A percentile compares a stretch with the other conserved stretches of the same genome.
Evolutionary conservation across 2,329 filamentous ascomycete genomes (phyloP).

Genomic region (Neurospora crassa): DNA sequence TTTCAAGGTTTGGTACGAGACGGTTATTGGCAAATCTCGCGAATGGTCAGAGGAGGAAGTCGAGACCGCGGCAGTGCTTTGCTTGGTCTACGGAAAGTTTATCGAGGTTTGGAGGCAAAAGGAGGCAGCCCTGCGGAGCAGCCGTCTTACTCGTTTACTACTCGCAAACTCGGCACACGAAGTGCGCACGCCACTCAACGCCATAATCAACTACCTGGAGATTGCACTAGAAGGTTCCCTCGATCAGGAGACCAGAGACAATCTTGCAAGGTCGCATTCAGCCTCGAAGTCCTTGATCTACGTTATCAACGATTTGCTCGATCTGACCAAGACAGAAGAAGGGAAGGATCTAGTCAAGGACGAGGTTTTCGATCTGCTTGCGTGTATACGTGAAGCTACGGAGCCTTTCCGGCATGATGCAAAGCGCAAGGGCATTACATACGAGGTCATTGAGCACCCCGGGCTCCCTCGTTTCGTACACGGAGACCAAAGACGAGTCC

Average conservation of each 20-base stretch:
- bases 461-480: conserved; percentile 62
- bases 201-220: conserved; percentile 90
- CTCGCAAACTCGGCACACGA: conserved; percentile 87
- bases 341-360: conserved; percentile 71
- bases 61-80: conserved; percentile 80
- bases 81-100: conserved; percentile 77
- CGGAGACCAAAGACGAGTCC: conserved; percentile 70
- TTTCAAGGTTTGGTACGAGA: conserved; percentile 76
- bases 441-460: conserved; percentile 56
- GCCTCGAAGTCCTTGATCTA: conserved; percentile 89
- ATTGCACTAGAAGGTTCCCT: conserved; percentile 76
- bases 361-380: conserved; percentile 64
- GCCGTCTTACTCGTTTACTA: conserved; percentile 67
- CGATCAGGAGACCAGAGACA: conserved; percentile 76
- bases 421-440: conserved; percentile 63
- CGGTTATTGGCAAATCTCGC: conserved; percentile 67
- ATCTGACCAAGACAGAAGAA: conserved; percentile 81
- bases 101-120: conserved; percentile 92
- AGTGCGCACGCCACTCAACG: conserved; percentile 81
- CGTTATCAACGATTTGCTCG: conserved; percentile 85
- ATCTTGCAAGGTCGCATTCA: conserved; percentile 74
- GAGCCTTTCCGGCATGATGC: conserved; percentile 66
- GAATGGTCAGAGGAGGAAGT: conserved; percentile 87
- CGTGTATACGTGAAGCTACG: conserved; percentile 67
- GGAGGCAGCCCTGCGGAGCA: conserved; percentile 72